Evolutionary conservation across 768 basidiomycete genomes (phyloP).

Genomic region (Cystobasidium ongulense): DNA sequence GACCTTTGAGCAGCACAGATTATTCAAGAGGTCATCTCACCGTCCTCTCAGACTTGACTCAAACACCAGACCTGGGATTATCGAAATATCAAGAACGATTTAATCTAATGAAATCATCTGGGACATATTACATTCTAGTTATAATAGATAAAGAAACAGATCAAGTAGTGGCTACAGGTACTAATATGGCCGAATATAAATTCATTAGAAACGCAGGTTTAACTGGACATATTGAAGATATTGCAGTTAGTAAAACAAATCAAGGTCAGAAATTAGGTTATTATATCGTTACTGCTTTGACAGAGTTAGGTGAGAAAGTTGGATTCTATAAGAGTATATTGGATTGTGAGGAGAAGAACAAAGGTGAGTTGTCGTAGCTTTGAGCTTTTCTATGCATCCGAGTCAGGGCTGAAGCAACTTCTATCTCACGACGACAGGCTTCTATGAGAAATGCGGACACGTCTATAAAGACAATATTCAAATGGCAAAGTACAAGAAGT

Average conservation of each 20-base stretch:
- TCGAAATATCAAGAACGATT: conserved; percentile 53
- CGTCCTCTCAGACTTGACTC: conserved; percentile 67
- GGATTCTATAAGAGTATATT: conserved; percentile 94
- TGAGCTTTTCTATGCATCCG: too few relatives aligned
- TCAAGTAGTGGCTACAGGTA: conserved; percentile 71
- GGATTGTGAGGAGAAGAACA: conserved; percentile 83
- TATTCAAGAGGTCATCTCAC: conserved; percentile 69
- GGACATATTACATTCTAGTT: conserved; percentile 76
- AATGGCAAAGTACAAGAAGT: conserved; percentile 26
- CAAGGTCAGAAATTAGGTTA: conserved; percentile 89
- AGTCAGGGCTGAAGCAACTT: too few relatives aligned
- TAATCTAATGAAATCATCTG: conserved; percentile 39
- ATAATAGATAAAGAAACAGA: conserved; percentile 66
- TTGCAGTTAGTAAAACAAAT: conserved; percentile 76
- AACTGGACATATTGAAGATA: conserved; percentile 96
- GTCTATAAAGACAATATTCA: conserved; percentile 16
- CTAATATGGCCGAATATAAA: conserved; percentile 84
- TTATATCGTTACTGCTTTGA: conserved; percentile 76
- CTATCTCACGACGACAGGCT: too few relatives aligned
- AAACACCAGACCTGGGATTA: conserved; percentile 60
- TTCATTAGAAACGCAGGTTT: conserved; percentile 76
- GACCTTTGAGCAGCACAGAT: conserved; percentile 80
- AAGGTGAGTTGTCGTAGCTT: conserved; percentile 57
- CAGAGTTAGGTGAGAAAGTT: conserved; percentile 68
- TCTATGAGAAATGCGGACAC: conserved; percentile 88